These are phyloP conservation scores for Bretschneidera sinensis DNA, from an alignment of 345 rosid species.

Conservation along the genomic window DNA sequence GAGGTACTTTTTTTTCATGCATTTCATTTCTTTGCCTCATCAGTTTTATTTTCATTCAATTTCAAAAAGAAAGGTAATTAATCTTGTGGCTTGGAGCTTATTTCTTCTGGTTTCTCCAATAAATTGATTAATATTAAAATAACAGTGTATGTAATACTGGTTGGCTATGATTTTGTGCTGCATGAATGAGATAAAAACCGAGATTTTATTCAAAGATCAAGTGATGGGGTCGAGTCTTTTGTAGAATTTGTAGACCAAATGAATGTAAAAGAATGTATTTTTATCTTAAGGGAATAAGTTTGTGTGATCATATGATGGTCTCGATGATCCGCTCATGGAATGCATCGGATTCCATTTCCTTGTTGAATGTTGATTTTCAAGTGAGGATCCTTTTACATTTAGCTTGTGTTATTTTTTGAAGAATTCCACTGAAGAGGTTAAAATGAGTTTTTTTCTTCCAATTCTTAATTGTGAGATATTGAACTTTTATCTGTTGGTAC, in stretches of 20 bases:
- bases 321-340: slow-evolving; percentile 3
- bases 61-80: slow-evolving; percentile 13
- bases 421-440: slow-evolving; percentile 22
- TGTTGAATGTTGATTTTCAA: slow-evolving; percentile 3
- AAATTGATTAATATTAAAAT: too few relatives aligned
- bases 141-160: too few relatives aligned
- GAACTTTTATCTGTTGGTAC: slow-evolving; percentile 10
- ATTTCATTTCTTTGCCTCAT: too few relatives aligned
- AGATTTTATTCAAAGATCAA: slow-evolving; percentile 6
- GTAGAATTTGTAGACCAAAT: slow-evolving; percentile 1
- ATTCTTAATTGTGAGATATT: slow-evolving; percentile 5
- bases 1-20: slow-evolving; percentile 30
- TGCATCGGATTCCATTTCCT: slow-evolving; percentile 4
- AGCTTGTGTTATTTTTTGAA: slow-evolving; percentile 14
- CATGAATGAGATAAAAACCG: slow-evolving; percentile 3
- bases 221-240: too few relatives aligned
- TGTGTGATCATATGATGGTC: neutral
- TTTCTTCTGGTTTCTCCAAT: neutral
- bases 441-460: slow-evolving; percentile 3
- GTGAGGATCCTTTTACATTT: slow-evolving; percentile 17
- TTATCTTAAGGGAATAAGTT: slow-evolving; percentile 1
- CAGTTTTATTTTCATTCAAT: slow-evolving; percentile 17
- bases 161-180: neutral
- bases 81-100: neutral
- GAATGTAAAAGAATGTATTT: slow-evolving; percentile 2